These are phyloP conservation scores for Bidens hawaiensis DNA, from an alignment of 140 eudicot species.

Conservation along the genomic window DNA sequence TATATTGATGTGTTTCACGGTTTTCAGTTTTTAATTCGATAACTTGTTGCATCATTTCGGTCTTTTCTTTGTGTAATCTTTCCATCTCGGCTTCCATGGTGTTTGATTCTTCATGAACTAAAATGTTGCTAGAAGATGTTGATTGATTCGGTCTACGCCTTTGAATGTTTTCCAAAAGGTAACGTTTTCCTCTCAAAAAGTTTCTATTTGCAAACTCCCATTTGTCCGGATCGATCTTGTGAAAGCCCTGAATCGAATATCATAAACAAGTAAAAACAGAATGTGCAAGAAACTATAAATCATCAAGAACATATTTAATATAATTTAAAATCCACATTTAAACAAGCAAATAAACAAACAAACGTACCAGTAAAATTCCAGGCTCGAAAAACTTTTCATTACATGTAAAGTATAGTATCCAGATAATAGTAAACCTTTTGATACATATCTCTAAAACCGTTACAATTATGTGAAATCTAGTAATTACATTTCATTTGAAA, in stretches of 20 bases:
- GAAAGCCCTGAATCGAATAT: constrained; percentile 63
- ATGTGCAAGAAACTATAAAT: neutral
- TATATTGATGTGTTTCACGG: constrained; percentile 45
- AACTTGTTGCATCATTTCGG: constrained; percentile 68
- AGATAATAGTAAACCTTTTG: too few species aligned
- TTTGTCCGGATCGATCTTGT: constrained; percentile 69
- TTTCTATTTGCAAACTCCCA: constrained; percentile 83
- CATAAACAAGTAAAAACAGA: neutral
- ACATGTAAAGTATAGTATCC: too few species aligned
- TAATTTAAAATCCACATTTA: neutral
- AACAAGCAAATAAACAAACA: too few species aligned
- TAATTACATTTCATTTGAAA: neutral
- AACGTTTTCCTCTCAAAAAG: constrained; percentile 57
- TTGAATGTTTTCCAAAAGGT: constrained; percentile 71
- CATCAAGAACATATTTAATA: neutral
- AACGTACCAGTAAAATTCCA: too few species aligned
- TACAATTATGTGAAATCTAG: neutral
- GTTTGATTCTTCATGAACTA: too few species aligned
- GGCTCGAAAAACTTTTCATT: too few species aligned
- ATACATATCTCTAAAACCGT: neutral
- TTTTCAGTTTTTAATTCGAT: constrained; percentile 64
- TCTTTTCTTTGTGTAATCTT: constrained; percentile 51
- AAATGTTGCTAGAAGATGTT: constrained; percentile 20
- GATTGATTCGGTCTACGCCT: constrained; percentile 54
- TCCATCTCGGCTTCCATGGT: constrained; percentile 66